Conservation (phyloP, 139 green algal species). For the Chlamydomonas schloesseri region DNA sequence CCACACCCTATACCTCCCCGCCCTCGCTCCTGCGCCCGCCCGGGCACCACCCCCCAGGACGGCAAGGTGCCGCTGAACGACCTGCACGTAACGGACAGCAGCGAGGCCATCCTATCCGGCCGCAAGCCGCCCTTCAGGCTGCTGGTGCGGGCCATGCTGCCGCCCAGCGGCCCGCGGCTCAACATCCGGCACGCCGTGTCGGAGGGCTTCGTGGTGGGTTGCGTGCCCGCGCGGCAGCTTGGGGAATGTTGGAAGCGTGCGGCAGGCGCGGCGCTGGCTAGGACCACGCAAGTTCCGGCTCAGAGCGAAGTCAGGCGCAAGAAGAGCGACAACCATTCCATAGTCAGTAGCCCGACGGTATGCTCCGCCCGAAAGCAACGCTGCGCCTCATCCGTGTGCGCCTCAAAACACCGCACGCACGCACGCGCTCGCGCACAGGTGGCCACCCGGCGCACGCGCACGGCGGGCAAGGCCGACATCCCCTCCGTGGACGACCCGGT, state of each 20-base stretch:
- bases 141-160: slow-evolving; percentile 73
- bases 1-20: neutral
- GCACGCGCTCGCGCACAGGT: too few species aligned
- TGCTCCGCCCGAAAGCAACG: too few species aligned
- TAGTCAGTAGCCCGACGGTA: too few species aligned
- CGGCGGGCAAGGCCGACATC: slow-evolving; percentile 90
- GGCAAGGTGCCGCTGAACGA: slow-evolving; percentile 80
- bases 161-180: slow-evolving; percentile 13
- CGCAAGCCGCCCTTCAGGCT: slow-evolving; percentile 92
- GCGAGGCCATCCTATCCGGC: slow-evolving; percentile 87
- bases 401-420: too few species aligned
- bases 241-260: too few species aligned
- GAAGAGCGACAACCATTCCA: too few species aligned
- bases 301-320: too few species aligned
- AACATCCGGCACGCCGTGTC: slow-evolving; percentile 77
- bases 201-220: slow-evolving; percentile 84
- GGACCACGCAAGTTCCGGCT: too few species aligned
- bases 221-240: too few species aligned
- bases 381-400: too few species aligned
- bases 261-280: too few species aligned
- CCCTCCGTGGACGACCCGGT: slow-evolving; percentile 90
- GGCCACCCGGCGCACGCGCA: slow-evolving; percentile 81
- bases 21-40: neutral
- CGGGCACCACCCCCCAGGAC: too few species aligned
- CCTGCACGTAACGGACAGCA: slow-evolving; percentile 84